Percentiles rank a stretch among this genome's conserved stretches.
Conservation (phyloP, 495 filamentous ascomycete genomes). For the Xanthoparmelia taractica region DNA sequence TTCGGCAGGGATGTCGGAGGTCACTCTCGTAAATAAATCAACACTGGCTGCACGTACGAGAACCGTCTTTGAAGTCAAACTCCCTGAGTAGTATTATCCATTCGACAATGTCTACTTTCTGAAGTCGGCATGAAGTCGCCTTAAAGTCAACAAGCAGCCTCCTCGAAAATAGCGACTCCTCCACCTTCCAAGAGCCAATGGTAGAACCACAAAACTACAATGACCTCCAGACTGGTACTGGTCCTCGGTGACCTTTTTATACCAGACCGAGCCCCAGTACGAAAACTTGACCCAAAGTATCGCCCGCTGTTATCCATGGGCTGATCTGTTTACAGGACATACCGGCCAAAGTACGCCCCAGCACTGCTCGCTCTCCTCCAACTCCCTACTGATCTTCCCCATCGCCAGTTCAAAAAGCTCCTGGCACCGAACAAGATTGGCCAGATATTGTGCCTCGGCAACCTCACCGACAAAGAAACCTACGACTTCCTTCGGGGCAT, state of each 20-base stretch:
- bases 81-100: not conserved
- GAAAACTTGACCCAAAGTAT: not conserved
- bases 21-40: not conserved
- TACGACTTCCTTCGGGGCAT: conserved; percentile 91
- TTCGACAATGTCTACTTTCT: not conserved
- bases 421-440: conserved; percentile 96
- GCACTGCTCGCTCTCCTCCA: conserved; percentile 11
- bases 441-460: conserved; percentile 94
- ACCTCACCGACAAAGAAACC: conserved; percentile 88
- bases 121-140: not conserved
- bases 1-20: not conserved
- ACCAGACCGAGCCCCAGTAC: conserved; percentile 82
- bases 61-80: not conserved
- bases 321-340: conserved; percentile 58
- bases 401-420: conserved; percentile 86
- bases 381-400: conserved; percentile 9
- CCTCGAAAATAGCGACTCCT: conserved; percentile 9
- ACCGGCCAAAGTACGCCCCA: conserved; percentile 66
- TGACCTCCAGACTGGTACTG: conserved; percentile 78
- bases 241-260: conserved; percentile 97
- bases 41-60: no score
- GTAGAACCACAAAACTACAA: conserved; percentile 28
- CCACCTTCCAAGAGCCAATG: conserved; percentile 1
- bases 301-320: conserved; percentile 1
- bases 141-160: conserved; percentile 5